Base-by-base conservation (phyloP, 2,329 filamentous ascomycete genomes). In the Aspergillus ibericus region DNA sequence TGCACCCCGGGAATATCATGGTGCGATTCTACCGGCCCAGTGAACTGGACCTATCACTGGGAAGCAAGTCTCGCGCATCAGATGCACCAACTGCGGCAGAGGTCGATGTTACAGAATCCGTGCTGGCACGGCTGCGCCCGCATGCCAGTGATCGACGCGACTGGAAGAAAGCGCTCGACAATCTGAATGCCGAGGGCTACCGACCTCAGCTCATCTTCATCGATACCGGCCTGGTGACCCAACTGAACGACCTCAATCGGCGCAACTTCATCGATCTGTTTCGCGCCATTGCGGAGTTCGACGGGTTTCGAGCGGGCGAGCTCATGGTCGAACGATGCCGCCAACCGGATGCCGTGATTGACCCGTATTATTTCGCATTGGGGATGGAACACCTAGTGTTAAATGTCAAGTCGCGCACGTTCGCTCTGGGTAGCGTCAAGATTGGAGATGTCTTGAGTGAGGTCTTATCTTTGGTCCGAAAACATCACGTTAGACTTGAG, bases 1-100 rank as follows among this genome's bases (percentile, higher is more conserved):
- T 99, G 29, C 95, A 99, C 72, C 95, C 95, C 0, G 95, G 95
- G 25, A 99, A 99, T 74, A 98, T 99, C 77, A 98, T 99, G 93
- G 93, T 99, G 48, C 92, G 96, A 63, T 99, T 99, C 79, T 97
- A 98, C 77, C 88, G 93, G 69, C 87, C 93, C 0, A 86, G 87
- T 13, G 83, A 88, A 61, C 84, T 93, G 0, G 85, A 89, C 50
- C 79, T 96, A 1, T 80, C 81, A 20, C 77, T 88, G 5, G 73
- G 72, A 38, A 73, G 75, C 20, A 75, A 81, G 56, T 77, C 74
- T 3, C 74, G 72, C 22, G 74, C 77, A 7, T 73, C 71, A 1
- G 69, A 77, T 61, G 76, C 75, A 13, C 75, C 79, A 36, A 74
- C 79, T 1, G 70, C 83, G 38, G 80, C 83, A 8, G 82, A 84